These are phyloP conservation scores for Colletotrichum costaricense DNA, from an alignment of 2,329 filamentous ascomycete genomes.

Conservation along the genomic window DNA sequence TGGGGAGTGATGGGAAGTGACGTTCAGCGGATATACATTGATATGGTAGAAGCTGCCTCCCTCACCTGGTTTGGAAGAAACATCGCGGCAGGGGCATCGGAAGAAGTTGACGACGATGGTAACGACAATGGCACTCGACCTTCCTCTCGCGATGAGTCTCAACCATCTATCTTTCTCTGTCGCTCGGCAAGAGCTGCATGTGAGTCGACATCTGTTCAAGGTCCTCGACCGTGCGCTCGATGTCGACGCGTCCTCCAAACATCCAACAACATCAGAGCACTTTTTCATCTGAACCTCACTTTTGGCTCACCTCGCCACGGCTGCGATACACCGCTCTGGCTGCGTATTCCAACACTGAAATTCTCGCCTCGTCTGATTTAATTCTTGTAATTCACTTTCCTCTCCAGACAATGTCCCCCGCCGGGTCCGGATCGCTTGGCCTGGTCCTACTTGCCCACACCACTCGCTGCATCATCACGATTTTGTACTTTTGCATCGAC, in stretches of 20 bases:
- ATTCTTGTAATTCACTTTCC: background rate
- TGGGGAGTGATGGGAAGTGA: background rate
- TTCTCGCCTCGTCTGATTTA: slow-evolving; percentile 2
- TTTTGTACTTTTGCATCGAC: background rate
- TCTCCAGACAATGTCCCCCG: slow-evolving; percentile 13
- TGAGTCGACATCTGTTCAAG: background rate
- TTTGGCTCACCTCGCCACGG: background rate
- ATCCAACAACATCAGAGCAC: slow-evolving; percentile 22
- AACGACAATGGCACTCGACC: background rate
- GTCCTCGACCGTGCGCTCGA: background rate
- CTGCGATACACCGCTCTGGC: background rate
- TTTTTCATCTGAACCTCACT: slow-evolving; percentile 29
- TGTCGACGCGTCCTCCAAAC: slow-evolving; percentile 10
- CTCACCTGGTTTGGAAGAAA: no score
- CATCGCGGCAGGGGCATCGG: background rate
- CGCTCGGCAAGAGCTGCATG: slow-evolving; percentile 4
- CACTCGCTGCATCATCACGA: slow-evolving; percentile 5
- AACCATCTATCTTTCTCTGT: background rate
- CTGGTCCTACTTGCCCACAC: slow-evolving; percentile 11
- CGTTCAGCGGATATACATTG: background rate
- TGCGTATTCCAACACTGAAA: background rate
- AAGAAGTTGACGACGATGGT: background rate
- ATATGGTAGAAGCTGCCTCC: background rate
- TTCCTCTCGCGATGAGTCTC: background rate
- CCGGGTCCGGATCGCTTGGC: slow-evolving; percentile 11